phyloP scores from a whole-genome alignment of 1,284 basidiomycete genomes.

The Apiotrichum montevideense region DNA sequence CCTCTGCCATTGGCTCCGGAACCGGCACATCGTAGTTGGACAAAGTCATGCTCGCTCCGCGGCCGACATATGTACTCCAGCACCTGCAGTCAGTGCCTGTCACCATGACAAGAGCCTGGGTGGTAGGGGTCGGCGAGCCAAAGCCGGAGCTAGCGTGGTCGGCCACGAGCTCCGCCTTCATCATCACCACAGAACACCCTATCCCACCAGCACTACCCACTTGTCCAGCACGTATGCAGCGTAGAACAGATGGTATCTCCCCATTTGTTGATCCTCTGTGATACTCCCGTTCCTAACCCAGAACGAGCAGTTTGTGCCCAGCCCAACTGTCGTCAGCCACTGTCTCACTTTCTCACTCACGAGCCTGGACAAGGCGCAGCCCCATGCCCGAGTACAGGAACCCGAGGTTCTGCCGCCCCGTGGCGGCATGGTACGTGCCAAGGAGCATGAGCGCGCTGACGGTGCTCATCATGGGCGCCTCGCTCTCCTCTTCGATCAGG shows the following conservation, averaged over 20 bases:
- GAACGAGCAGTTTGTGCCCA: conserved; percentile 28
- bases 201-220: conserved; percentile 9
- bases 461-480: conserved; percentile 30
- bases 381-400: conserved; percentile 24
- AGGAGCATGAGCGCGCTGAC: conserved; percentile 32
- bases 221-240: conserved; percentile 26
- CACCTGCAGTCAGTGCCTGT: conserved; percentile 8
- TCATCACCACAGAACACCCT: too few relatives aligned
- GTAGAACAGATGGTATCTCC: conserved; percentile 28
- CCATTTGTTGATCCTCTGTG: conserved; percentile 19
- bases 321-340: conserved; percentile 18
- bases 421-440: conserved; percentile 24
- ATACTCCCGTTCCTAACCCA: conserved; percentile 30
- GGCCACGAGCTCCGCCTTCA: too few relatives aligned
- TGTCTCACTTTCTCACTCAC: conserved; percentile 5
- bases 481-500: conserved; percentile 29
- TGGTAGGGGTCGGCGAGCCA: too few relatives aligned
- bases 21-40: conserved; percentile 20
- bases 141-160: too few relatives aligned
- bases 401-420: conserved; percentile 23
- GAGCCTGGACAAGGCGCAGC: conserved; percentile 17
- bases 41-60: conserved; percentile 15
- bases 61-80: conserved; percentile 32
- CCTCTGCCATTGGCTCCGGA: conserved; percentile 11
- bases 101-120: background rate